Conservation (phyloP, 164 flowering plant species). For the Houttuynia cordata region DNA sequence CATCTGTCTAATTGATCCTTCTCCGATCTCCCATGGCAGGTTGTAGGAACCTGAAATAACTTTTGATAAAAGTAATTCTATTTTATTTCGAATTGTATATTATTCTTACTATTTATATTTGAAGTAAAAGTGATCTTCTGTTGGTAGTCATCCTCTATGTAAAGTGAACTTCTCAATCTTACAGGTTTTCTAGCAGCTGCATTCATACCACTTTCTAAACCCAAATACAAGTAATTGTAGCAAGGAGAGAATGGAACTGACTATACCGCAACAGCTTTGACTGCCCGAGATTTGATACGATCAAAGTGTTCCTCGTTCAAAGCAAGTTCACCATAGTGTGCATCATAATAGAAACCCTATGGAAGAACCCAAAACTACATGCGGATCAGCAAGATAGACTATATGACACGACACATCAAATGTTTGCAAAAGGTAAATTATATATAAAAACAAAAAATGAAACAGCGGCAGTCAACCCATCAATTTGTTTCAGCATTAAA, state of each 20-base stretch:
- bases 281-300: constrained; percentile 50
- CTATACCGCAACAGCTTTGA: constrained; percentile 66
- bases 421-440: neutral
- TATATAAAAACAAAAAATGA: neutral
- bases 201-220: neutral
- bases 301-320: constrained; percentile 86
- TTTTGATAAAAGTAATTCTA: no score
- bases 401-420: no score
- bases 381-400: neutral
- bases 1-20: no score
- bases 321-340: constrained; percentile 79
- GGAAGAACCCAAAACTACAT: constrained; percentile 2
- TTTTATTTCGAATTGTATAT: no score
- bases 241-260: neutral
- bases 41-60: no score
- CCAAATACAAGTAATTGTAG: neutral
- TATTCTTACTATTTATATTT: no score
- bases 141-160: neutral
- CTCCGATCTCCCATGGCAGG: no score
- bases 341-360: constrained; percentile 98
- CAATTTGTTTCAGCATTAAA: no score
- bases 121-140: no score
- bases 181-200: neutral
- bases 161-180: neutral
- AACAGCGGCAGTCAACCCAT: no score